A percentile compares a stretch with the other conserved stretches of the same genome.
These are phyloP conservation scores for Micromonas pusilla DNA, from an alignment of 139 green algal genomes.

Conservation along the genomic window DNA sequence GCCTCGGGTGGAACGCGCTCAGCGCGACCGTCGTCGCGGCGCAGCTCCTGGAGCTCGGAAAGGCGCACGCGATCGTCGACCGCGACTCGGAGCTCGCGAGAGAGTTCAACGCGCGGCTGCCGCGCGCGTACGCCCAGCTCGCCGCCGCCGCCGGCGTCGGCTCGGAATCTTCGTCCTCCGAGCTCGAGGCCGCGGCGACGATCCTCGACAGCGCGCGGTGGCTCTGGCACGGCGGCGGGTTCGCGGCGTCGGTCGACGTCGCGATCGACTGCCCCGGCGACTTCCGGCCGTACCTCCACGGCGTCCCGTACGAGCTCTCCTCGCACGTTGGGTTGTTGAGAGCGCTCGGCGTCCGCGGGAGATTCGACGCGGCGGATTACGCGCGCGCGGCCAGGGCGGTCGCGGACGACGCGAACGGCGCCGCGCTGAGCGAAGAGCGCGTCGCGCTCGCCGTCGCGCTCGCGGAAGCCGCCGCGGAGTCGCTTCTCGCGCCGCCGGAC, in stretches of 20 bases:
- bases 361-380: slow-evolving; percentile 22
- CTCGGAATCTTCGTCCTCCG: no score
- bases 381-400: slow-evolving; percentile 20
- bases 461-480: slow-evolving; percentile 16
- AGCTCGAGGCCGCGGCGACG: slow-evolving; percentile 14
- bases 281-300: slow-evolving; percentile 45
- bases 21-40: slow-evolving; percentile 42
- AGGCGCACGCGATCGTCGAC: slow-evolving; percentile 32
- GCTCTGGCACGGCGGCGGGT: slow-evolving; percentile 42
- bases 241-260: slow-evolving; percentile 30
- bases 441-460: slow-evolving; percentile 23
- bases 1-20: slow-evolving; percentile 52
- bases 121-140: slow-evolving; percentile 7
- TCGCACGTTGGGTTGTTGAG: slow-evolving; percentile 18
- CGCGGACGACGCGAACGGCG: slow-evolving; percentile 15
- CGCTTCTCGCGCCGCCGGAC: background rate
- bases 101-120: background rate
- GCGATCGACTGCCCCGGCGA: slow-evolving; percentile 34
- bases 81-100: background rate
- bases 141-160: background rate
- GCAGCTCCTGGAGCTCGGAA: slow-evolving; percentile 56
- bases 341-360: slow-evolving; percentile 30
- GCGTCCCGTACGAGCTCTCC: slow-evolving; percentile 36
- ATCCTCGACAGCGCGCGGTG: slow-evolving; percentile 30
- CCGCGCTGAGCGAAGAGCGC: slow-evolving; percentile 21